A percentile compares a stretch with the other conserved stretches of the same genome.
Evolutionary conservation across 2,329 filamentous ascomycete genomes (phyloP).

Genomic region (Alternaria arborescens): DNA sequence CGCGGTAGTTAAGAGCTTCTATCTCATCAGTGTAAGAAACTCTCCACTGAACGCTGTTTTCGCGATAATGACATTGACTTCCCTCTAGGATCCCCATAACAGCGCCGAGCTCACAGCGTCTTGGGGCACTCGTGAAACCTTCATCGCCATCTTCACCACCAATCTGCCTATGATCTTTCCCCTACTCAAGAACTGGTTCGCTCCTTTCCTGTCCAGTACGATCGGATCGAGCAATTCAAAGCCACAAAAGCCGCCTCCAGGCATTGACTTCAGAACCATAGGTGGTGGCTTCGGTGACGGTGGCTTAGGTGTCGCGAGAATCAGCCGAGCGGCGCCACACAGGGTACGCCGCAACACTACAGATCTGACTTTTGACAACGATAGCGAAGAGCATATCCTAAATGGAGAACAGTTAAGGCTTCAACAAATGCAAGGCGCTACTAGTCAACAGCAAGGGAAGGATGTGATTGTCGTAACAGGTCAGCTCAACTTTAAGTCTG

Average conservation of each 20-base stretch:
- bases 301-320: background rate
- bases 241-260: background rate
- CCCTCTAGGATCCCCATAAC: background rate
- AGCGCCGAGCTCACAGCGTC: conserved; percentile 43
- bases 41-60: too few species aligned
- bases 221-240: background rate
- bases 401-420: background rate
- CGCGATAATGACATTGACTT: background rate
- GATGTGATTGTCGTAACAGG: background rate
- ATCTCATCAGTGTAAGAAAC: background rate
- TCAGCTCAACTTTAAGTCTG: background rate
- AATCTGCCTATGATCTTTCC: conserved; percentile 38
- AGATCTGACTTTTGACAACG: background rate
- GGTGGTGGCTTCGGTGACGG: background rate
- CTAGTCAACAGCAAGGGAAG: background rate
- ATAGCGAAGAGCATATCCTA: background rate
- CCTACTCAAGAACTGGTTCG: background rate
- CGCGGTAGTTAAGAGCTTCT: conserved; percentile 63
- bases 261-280: background rate
- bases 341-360: background rate
- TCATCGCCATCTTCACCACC: conserved; percentile 56
- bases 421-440: background rate
- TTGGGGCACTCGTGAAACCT: conserved; percentile 59
- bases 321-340: too few species aligned
- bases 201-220: background rate